Conservation (phyloP, 2,329 filamentous ascomycete species). For the Neophaeococcomyces aloes region DNA sequence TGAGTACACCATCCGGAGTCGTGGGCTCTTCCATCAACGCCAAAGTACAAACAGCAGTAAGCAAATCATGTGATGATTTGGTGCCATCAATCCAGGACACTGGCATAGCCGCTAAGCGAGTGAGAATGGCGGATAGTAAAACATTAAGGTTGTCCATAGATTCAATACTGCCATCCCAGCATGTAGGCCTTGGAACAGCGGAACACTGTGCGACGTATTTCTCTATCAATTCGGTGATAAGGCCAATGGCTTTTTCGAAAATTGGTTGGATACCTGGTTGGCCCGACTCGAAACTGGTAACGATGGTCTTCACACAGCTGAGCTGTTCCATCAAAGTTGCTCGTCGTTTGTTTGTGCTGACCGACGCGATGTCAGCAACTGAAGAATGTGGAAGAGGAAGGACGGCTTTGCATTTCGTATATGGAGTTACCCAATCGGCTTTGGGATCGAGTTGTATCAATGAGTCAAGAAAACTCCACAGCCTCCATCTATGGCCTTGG, state of each 20-base stretch:
- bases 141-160: neutral
- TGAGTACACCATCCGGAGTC: too few relatives aligned
- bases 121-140: neutral
- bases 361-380: neutral
- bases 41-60: neutral
- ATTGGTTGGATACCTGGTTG: too few relatives aligned
- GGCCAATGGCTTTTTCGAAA: too few relatives aligned
- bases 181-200: neutral
- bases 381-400: neutral
- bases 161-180: neutral
- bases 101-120: neutral
- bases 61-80: neutral
- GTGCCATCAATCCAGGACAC: neutral
- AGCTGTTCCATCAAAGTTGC: neutral
- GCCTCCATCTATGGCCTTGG: conserved; percentile 18
- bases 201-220: neutral
- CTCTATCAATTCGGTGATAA: too few relatives aligned
- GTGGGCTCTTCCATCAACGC: neutral
- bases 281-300: neutral
- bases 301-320: neutral
- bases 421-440: neutral
- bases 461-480: conserved; percentile 13
- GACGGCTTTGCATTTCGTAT: too few relatives aligned
- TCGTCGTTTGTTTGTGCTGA: neutral
- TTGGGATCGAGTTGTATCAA: neutral